Conservation (phyloP, 208 protist genomes). For the Endotrypanum monterogeii region DNA sequence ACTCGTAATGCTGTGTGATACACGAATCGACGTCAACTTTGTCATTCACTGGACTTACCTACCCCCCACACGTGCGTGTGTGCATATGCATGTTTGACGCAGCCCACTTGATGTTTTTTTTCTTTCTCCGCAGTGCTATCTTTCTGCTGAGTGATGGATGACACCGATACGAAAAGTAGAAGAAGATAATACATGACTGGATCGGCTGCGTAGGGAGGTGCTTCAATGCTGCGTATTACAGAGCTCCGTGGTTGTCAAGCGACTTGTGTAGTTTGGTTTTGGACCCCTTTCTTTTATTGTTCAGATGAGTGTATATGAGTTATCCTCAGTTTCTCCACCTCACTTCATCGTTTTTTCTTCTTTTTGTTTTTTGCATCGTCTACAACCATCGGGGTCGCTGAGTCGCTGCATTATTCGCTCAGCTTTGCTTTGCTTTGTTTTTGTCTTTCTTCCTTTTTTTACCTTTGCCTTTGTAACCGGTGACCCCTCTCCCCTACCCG, state of each 20-base stretch:
- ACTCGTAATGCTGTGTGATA: neutral
- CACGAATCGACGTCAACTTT: neutral
- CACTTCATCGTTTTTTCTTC: neutral
- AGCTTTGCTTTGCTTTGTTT: neutral
- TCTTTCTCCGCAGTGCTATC: neutral
- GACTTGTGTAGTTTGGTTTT: neutral
- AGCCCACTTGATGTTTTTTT: neutral
- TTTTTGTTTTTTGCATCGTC: neutral
- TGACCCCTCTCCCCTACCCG: too few species aligned
- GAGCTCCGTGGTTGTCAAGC: neutral
- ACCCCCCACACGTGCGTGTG: neutral
- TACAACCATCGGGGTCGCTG: neutral
- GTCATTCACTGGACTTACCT: neutral
- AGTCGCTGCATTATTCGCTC: neutral
- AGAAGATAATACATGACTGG: neutral
- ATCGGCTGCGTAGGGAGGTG: neutral
- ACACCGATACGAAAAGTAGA: neutral
- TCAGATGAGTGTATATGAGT: neutral
- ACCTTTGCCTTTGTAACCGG: neutral
- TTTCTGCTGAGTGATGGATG: neutral
- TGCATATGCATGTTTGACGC: neutral
- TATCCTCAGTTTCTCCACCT: neutral
- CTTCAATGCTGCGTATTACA: neutral
- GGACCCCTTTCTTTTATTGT: neutral
- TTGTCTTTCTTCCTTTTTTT: neutral